Conservation (phyloP, 208 protist genomes). For the Porcisia hertigi region DNA sequence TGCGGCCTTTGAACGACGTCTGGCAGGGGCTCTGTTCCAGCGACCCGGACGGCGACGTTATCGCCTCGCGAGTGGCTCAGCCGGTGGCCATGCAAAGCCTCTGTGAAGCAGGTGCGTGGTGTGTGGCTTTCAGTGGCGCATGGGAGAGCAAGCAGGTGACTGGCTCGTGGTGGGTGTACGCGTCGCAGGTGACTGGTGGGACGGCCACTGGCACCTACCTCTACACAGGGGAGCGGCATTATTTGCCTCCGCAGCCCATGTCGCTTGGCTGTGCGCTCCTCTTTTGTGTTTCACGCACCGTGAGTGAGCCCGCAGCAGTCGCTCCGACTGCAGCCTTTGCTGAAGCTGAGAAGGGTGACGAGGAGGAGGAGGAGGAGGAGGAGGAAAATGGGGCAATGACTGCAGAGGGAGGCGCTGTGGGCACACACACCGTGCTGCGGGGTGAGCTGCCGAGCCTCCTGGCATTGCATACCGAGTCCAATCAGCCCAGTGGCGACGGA, state of each 20-base stretch:
- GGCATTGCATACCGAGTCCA: background rate
- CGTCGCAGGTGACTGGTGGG: constrained; percentile 71
- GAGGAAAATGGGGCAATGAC: background rate
- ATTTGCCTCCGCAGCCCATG: constrained; percentile 85
- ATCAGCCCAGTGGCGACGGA: background rate
- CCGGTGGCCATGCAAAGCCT: constrained; percentile 67
- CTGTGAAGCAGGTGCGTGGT: constrained; percentile 89
- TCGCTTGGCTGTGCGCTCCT: constrained; percentile 68
- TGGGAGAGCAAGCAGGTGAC: constrained; percentile 95
- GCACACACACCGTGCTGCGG: constrained; percentile 1
- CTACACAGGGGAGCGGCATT: constrained; percentile 92
- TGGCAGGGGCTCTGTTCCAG: constrained; percentile 17
- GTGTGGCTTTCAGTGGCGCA: constrained; percentile 91
- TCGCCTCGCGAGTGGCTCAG: background rate
- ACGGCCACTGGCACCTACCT: constrained; percentile 62
- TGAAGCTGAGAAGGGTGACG: background rate
- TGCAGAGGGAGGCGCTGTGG: background rate
- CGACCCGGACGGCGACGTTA: background rate
- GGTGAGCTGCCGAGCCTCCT: constrained; percentile 22
- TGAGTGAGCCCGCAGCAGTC: constrained; percentile 18
- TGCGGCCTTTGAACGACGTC: constrained; percentile 85
- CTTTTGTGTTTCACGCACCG: constrained; percentile 45
- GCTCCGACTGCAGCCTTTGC: background rate
- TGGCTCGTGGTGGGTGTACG: constrained; percentile 95
- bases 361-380: background rate